Evolutionary conservation across 441 rosid genomes (phyloP).

Genomic region (Jatropha multifida): DNA sequence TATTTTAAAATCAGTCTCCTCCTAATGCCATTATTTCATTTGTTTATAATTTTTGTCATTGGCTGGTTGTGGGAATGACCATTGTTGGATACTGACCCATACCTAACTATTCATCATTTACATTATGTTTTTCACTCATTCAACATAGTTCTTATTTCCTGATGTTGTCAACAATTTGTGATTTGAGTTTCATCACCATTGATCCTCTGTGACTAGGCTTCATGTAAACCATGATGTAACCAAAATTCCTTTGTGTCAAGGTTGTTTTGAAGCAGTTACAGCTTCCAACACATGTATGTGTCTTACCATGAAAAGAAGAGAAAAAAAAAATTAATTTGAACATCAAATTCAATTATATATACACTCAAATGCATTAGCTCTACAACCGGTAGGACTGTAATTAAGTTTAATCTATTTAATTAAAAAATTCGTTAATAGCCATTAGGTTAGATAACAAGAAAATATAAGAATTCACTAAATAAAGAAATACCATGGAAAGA

Average conservation of each 20-base stretch:
- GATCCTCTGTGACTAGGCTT: constrained; percentile 20
- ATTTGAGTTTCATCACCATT: constrained; percentile 35
- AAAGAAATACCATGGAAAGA: background rate
- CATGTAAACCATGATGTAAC: constrained; percentile 26
- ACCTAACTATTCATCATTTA: constrained; percentile 13
- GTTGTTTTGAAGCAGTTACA: constrained; percentile 12
- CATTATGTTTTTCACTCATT: background rate
- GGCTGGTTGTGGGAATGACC: constrained; percentile 5
- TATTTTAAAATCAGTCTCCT: background rate
- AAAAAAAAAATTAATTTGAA: background rate
- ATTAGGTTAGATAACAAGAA: background rate
- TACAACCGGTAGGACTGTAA: too few relatives aligned
- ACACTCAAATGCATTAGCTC: too few relatives aligned
- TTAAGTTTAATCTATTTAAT: too few relatives aligned
- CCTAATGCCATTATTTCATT: background rate
- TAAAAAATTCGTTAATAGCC: background rate
- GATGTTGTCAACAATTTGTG: constrained; percentile 10
- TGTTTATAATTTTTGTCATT: background rate
- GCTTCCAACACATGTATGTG: background rate
- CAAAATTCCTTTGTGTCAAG: constrained; percentile 19
- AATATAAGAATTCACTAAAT: background rate
- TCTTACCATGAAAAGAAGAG: background rate
- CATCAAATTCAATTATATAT: too few relatives aligned
- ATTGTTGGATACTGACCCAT: constrained; percentile 26
- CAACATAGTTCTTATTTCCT: background rate